A percentile compares a stretch with the other conserved stretches of the same genome.
These are phyloP conservation scores for Rostrohypoxylon terebratum DNA, from an alignment of 495 filamentous ascomycete genomes.

Conservation along the genomic window DNA sequence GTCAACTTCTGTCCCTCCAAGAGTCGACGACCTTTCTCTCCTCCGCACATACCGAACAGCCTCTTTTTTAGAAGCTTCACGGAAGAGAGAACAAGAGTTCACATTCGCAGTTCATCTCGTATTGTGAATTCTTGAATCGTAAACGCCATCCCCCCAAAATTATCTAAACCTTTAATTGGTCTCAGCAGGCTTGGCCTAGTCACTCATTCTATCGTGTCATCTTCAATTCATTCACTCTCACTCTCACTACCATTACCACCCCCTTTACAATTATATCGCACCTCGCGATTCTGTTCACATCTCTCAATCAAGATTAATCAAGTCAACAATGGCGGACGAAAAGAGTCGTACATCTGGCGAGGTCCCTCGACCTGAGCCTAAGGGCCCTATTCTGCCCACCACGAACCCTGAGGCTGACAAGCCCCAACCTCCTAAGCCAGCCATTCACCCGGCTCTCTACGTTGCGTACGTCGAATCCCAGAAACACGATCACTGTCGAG, in stretches of 20 bases:
- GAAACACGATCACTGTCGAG: conserved; percentile 5
- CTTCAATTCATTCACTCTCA: conserved; percentile 29
- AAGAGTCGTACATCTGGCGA: conserved; percentile 85
- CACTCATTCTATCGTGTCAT: conserved; percentile 45
- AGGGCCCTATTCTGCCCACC: conserved; percentile 77
- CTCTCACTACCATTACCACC: conserved; percentile 32
- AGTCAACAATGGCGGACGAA: conserved; percentile 70
- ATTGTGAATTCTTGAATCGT: conserved; percentile 17
- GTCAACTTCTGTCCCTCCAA: conserved; percentile 37
- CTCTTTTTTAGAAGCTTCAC: conserved; percentile 29
- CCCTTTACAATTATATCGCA: conserved; percentile 62
- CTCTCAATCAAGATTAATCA: conserved; percentile 24
- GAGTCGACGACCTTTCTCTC: conserved; percentile 38
- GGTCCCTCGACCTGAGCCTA: conserved; percentile 64
- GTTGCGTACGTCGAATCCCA: conserved; percentile 74
- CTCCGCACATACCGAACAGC: conserved; percentile 16
- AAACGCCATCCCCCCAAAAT: conserved; percentile 31
- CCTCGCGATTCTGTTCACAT: conserved; percentile 12
- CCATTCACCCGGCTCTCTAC: conserved; percentile 88
- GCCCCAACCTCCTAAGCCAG: conserved; percentile 67
- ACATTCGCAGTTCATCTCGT: background rate
- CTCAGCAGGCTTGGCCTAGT: conserved; percentile 48
- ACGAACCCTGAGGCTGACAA: conserved; percentile 80
- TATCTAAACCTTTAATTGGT: conserved; percentile 44
- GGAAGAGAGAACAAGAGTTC: conserved; percentile 38